phyloP scores from a whole-genome alignment of 2,329 filamentous ascomycete genomes.

The Chlorencoelia australis region DNA sequence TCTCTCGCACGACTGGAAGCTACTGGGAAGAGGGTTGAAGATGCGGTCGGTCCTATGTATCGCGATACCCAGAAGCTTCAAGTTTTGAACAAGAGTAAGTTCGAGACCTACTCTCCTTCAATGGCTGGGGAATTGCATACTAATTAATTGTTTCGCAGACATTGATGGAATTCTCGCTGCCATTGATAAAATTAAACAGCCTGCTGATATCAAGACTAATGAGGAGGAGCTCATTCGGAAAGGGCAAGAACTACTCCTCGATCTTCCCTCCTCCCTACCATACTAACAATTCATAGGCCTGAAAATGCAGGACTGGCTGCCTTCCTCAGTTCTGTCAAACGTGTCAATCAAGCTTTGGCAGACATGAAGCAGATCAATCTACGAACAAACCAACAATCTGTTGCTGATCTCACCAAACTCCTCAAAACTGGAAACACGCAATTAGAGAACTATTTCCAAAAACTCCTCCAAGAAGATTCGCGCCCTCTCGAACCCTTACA shows the following conservation, averaged over 20 bases:
- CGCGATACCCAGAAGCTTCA: conserved; percentile 86
- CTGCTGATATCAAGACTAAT: conserved; percentile 82
- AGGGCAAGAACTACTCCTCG: conserved; percentile 40
- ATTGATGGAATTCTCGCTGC: conserved; percentile 77
- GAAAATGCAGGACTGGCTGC: conserved; percentile 71
- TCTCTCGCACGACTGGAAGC: conserved; percentile 75
- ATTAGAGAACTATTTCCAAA: conserved; percentile 75
- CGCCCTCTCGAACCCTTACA: conserved; percentile 79
- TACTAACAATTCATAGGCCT: conserved; percentile 39
- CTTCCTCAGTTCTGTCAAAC: conserved; percentile 83
- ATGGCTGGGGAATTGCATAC: not conserved
- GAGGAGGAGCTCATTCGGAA: conserved; percentile 87
- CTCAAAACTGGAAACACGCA: conserved; percentile 72
- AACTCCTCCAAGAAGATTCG: conserved; percentile 68
- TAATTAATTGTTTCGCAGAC: conserved; percentile 41
- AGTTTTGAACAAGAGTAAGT: conserved; percentile 67
- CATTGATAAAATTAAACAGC: conserved; percentile 80
- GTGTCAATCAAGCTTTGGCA: conserved; percentile 71
- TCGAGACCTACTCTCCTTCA: not conserved
- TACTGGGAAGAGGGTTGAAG: conserved; percentile 81
- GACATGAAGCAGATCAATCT: conserved; percentile 88
- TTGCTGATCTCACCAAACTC: conserved; percentile 67
- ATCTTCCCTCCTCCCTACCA: not conserved
- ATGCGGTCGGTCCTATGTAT: conserved; percentile 86
- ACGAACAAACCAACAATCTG: conserved; percentile 81